Evolutionary conservation across 148 eudicot species (phyloP).

Genomic region (Spergularia marina): DNA sequence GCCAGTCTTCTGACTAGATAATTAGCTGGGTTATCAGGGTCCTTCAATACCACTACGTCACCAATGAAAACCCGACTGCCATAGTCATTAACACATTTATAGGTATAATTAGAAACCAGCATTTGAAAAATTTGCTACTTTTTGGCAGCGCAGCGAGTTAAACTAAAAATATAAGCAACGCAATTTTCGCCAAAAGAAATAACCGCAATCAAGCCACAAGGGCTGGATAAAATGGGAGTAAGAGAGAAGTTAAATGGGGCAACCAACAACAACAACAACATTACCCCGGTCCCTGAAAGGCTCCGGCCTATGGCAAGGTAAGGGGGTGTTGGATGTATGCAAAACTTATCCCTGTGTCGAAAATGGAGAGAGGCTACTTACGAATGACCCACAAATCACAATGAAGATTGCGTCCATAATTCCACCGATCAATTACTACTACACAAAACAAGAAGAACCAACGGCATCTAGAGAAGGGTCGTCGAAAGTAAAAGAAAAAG

Average conservation of each 20-base stretch:
- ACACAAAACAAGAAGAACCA: no score
- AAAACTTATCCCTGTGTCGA: no score
- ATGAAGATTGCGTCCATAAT: not conserved
- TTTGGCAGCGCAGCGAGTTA: not conserved
- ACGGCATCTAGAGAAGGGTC: no score
- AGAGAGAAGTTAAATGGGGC: no score
- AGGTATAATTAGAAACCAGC: not conserved
- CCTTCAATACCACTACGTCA: constrained; percentile 87
- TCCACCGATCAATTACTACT: no score
- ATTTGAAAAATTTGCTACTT: not conserved
- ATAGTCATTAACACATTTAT: constrained; percentile 17
- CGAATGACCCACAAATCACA: not conserved
- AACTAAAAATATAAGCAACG: not conserved
- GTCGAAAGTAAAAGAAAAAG: no score
- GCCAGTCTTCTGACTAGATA: constrained; percentile 83
- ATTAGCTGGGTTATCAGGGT: constrained; percentile 57
- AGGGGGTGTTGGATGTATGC: no score
- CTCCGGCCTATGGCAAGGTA: no score
- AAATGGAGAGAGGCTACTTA: no score
- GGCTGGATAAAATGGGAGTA: not conserved
- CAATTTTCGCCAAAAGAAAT: no score
- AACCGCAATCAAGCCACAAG: not conserved
- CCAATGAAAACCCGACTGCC: constrained; percentile 74
- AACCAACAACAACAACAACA: no score
- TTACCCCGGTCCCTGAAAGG: no score